Percentiles rank a stretch among this genome's conserved stretches.
Evolutionary conservation across 2,329 filamentous ascomycete species (phyloP).

Genomic region (Monosporascus cannonballus): DNA sequence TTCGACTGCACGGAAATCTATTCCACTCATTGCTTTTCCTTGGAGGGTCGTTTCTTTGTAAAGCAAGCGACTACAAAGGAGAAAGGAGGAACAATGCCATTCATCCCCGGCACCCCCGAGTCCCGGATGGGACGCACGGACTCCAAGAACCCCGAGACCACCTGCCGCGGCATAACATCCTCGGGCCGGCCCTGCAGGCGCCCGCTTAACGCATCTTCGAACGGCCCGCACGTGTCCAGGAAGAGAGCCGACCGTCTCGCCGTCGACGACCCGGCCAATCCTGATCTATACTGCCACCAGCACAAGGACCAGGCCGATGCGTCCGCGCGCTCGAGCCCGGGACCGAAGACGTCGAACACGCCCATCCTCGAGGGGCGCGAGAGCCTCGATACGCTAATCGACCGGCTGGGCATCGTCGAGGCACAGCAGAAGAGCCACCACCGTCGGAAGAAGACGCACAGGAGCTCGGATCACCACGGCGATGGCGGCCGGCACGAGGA

Average conservation of each 20-base stretch:
- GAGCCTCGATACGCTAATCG: slow-evolving; percentile 83
- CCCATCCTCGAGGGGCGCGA: slow-evolving; percentile 59
- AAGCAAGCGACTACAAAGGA: not conserved
- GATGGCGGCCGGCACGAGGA: slow-evolving; percentile 14
- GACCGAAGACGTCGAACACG: slow-evolving; percentile 35
- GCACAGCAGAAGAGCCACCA: slow-evolving; percentile 40
- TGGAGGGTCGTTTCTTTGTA: not conserved
- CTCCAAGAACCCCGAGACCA: slow-evolving; percentile 75
- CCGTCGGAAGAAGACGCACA: not conserved
- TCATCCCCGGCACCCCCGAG: slow-evolving; percentile 72
- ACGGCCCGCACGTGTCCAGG: slow-evolving; percentile 15
- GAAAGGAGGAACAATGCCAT: slow-evolving; percentile 47
- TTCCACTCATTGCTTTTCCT: not conserved
- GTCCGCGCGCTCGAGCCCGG: slow-evolving; percentile 40
- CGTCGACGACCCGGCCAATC: slow-evolving; percentile 46
- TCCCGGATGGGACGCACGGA: slow-evolving; percentile 71
- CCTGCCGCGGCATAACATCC: slow-evolving; percentile 81
- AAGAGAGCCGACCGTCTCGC: slow-evolving; percentile 27
- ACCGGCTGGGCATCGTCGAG: slow-evolving; percentile 69
- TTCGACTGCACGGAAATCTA: not conserved
- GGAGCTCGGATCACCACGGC: slow-evolving; percentile 15
- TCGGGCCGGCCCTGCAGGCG: slow-evolving; percentile 80
- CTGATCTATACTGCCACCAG: slow-evolving; percentile 84
- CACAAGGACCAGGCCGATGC: slow-evolving; percentile 77
- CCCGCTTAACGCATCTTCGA: slow-evolving; percentile 47